Conservation (phyloP, 2,329 filamentous ascomycete genomes). For the Waltergamsia citrina region DNA sequence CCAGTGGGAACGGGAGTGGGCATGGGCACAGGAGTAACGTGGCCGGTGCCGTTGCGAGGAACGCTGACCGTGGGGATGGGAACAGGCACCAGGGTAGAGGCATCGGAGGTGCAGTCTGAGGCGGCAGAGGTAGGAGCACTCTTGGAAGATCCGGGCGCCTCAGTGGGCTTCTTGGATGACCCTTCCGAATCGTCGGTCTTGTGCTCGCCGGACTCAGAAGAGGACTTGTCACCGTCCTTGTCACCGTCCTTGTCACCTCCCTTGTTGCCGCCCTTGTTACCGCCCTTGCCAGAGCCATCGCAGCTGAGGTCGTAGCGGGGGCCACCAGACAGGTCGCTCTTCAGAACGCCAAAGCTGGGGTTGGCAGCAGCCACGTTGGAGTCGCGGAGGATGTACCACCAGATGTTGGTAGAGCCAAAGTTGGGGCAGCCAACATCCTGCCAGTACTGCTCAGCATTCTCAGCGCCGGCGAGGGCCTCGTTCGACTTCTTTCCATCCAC, state of each 20-base stretch:
- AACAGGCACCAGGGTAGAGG: neutral
- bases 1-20: neutral
- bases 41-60: neutral
- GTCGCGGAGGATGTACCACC: conserved; percentile 73
- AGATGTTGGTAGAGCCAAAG: conserved; percentile 56
- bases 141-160: neutral
- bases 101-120: neutral
- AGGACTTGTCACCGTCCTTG: neutral
- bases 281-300: conserved; percentile 15
- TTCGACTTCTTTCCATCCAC: conserved; percentile 57
- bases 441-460: conserved; percentile 76
- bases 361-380: conserved; percentile 46
- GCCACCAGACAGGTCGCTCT: conserved; percentile 37
- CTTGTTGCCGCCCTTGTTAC: neutral
- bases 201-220: neutral
- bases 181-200: neutral
- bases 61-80: neutral
- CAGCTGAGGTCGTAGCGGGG: conserved; percentile 58
- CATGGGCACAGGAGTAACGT: neutral
- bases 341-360: conserved; percentile 64
- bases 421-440: conserved; percentile 65
- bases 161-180: neutral
- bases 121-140: neutral
- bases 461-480: conserved; percentile 49
- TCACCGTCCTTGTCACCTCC: neutral